Evolutionary conservation across 345 rosid species (phyloP), one percentile per base, ranked within the genome.

Genomic region (Schrenkiella parvula): DNA sequence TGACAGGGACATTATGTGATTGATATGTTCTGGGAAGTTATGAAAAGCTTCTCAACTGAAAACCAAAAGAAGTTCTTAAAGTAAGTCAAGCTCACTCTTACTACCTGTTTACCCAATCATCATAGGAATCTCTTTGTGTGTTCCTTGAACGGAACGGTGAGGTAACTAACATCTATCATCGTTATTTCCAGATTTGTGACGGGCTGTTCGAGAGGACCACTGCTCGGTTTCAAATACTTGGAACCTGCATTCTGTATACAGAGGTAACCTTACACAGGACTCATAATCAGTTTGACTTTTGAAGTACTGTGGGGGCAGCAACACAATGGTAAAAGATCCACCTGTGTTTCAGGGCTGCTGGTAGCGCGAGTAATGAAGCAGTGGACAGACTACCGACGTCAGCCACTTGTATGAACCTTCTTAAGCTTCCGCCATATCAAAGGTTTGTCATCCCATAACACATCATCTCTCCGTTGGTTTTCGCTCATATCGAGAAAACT

Each of bases 361-460:
- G 75, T 61, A 63, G 70, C 19, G 78, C 41, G 29, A 64, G 61
- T 73, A 72, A 63, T 60, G 99, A 89, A 80, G 83, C 90, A 38
- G 83, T 91, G 67, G 97, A 91, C 56, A 85, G 99, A 48, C 81
- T 95, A 73, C 99, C 99, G 0, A 95, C 99, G 38, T 76, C 97
- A 41, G 99, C 97, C 55, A 95, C 99, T 69, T 95, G 99, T 72
- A 95, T 95, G 99, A 95, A 95, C 82, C 95, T 91, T 80, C 88
- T 95, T 21, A 95, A 95, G 87, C 99, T 95, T 84, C 99, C 99
- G 8, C 97, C 99, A 6, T 95, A 95, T 68, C 80, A 89, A 81
- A 95, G 99, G 97, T 95, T 74, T 78, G 85, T 84, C 71, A 58
- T 59, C 17, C 60, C 53, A 28, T 66, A 39, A 8, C 11, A 29